A percentile compares a stretch with the other conserved stretches of the same genome.
phyloP scores from a whole-genome alignment of 2,329 filamentous ascomycete species.

The Alternaria sp. region DNA sequence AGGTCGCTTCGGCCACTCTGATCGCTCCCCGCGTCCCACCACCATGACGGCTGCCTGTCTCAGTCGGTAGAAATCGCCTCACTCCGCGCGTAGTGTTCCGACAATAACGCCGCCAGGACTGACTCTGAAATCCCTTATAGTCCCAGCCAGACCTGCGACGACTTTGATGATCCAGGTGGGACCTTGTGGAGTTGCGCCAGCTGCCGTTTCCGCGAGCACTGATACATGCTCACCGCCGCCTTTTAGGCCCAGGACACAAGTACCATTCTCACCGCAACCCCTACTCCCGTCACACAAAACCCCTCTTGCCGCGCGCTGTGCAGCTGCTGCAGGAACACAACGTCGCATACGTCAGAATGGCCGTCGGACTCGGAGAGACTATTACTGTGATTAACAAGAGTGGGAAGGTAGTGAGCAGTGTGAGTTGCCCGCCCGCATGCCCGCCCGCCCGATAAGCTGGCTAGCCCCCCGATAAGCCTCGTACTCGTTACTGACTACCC shows the following conservation, averaged over 20 bases:
- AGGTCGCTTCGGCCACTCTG: constrained; percentile 24
- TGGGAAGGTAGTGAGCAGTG: constrained; percentile 88
- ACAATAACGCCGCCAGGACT: constrained; percentile 6
- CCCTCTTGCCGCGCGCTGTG: constrained; percentile 29
- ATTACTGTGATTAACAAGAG: constrained; percentile 91
- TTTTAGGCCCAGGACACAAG: constrained; percentile 27
- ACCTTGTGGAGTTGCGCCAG: constrained; percentile 33
- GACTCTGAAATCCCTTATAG: constrained; percentile 15
- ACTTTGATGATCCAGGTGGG: constrained; percentile 26
- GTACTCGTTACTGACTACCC: constrained; percentile 26
- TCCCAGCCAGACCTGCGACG: constrained; percentile 11
- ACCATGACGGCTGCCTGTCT: constrained; percentile 29
- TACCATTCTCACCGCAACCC: constrained; percentile 25
- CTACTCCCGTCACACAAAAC: constrained; percentile 29
- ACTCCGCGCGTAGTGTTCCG: constrained; percentile 28
- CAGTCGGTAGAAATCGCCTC: constrained; percentile 33
- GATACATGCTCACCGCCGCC: constrained; percentile 45
- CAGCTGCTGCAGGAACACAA: constrained; percentile 30
- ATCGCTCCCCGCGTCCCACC: constrained; percentile 25
- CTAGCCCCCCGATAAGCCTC: constrained; percentile 18
- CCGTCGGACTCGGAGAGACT: constrained; percentile 70
- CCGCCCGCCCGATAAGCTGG: constrained; percentile 10
- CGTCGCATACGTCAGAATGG: constrained; percentile 37
- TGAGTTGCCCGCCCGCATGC: constrained; percentile 56
- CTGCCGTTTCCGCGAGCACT: constrained; percentile 37